phyloP scores from a whole-genome alignment of 2,329 filamentous ascomycete genomes.

The Didymella pinodella region DNA sequence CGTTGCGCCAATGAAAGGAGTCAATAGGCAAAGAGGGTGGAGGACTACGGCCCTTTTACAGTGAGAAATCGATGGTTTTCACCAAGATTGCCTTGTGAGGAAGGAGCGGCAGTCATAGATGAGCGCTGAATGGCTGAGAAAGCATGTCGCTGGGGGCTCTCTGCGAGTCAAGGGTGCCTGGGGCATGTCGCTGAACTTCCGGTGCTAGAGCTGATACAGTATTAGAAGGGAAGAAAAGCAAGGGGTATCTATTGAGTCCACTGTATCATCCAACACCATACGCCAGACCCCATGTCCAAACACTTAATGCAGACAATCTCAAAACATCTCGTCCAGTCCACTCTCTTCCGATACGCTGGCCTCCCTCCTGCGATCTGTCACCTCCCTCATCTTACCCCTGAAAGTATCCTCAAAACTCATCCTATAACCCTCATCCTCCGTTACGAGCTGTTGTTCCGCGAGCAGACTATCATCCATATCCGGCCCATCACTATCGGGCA shows the following conservation, averaged over 20 bases:
- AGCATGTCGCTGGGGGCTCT: background rate
- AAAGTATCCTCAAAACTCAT: conserved; percentile 56
- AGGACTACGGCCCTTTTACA: background rate
- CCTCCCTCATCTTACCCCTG: conserved; percentile 15
- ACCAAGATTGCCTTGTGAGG: background rate
- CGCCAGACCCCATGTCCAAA: background rate
- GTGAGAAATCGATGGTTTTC: background rate
- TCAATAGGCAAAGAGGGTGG: background rate
- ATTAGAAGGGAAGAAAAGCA: background rate
- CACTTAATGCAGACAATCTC: background rate
- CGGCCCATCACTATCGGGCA: conserved; percentile 26
- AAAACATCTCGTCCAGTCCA: conserved; percentile 50
- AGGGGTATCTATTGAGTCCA: conserved; percentile 4
- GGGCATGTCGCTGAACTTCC: background rate
- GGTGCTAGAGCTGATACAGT: background rate
- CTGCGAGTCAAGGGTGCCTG: background rate
- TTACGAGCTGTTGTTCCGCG: conserved; percentile 19
- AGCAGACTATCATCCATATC: conserved; percentile 19
- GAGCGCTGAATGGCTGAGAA: background rate
- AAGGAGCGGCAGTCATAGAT: background rate
- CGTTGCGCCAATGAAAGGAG: background rate
- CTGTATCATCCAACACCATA: conserved; percentile 2
- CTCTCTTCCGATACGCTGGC: conserved; percentile 42
- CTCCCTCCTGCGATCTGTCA: conserved; percentile 12
- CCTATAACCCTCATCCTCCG: conserved; percentile 25